Evolutionary conservation across 768 basidiomycete genomes (phyloP), one percentile per base, ranked within the genome.

Genomic region (Tremella fuciformis): DNA sequence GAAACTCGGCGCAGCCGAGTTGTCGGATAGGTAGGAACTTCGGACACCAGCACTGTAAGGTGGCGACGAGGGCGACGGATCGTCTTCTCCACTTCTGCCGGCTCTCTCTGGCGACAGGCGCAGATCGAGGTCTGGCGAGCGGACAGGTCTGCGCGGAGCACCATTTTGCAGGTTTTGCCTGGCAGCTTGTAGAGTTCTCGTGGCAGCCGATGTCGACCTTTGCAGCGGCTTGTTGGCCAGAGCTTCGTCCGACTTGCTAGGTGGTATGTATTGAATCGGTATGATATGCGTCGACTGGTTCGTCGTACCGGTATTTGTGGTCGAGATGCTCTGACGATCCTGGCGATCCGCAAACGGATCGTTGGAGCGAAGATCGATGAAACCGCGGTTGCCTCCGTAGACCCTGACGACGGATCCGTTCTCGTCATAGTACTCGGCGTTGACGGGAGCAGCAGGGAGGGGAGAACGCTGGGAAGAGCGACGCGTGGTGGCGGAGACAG

Each of bases 301-400:
- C 40, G 57, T 49, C 44, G 63, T 24, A 52, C 67, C 58, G n/a
- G 64, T 59, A 13, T 53, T 60, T 18, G 53, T 59, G 7, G 64
- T 71, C 1, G 59, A 64, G n/a, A 75, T 60, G 41, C 66, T 70
- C 41, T 68, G 64, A 9, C 65, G 21, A 55, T 76, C 75, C 41
- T 68, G 64, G 9, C 65, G 21, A 55, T 76, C 75, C 8, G 60
- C 53, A 55, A 76, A 76, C 15, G 75, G 75, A 57, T 76, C 70
- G 16, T 25, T 1, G 50, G 19, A 22, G 1, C 47, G 59, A 18
- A 60, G 52, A 47, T 66, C 58, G 53, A 73, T 71, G 19, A 58
- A 64, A 11, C 63, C 67, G 19, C 57, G 50, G 13, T 58, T 59
- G 15, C 57, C 53, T 13, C 53, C 44, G 48, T 70, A 70, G 13